Evolutionary conservation across 2,329 filamentous ascomycete genomes (phyloP), one percentile per base, ranked within the genome.

Genomic region (Diplodia mutila): DNA sequence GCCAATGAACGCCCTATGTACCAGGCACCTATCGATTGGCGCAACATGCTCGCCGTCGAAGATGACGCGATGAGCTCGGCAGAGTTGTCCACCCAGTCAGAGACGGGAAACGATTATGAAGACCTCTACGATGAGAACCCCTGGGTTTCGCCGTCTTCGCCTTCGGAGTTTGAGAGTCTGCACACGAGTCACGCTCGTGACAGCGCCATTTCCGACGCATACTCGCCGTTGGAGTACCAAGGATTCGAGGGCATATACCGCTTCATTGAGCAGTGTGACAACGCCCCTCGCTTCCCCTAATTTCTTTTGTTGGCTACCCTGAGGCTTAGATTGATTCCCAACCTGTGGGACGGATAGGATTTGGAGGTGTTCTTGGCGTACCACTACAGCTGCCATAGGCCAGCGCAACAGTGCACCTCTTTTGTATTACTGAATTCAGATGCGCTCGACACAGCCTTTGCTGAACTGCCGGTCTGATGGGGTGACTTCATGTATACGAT

Each of bases 161-260:
- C 81, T 2, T 87, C 85, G 1, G 86, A 81, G 0, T 89, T 86
- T 71, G 87, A 86, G 8, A 88, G 85, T 65, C 76, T 89, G 25
- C 83, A 85, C 57, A 82, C 84, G 23, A 87, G 85, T 70, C 84
- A 87, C 75, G 82, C 74, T 16, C 82, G 83, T 55, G 71, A 75
- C 25, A 74, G 66, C 18, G 57, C 37, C 8, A 42, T 37, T 27
- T 68, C 67, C 4, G 73, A 77, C 39, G 59, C 73, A 66, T 70
- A 79, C 34, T 79, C 77, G 29, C 82, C 83, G 3, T 81, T 88
- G 14, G 86, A 86, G 63, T 89, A 88, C 70, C 87, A 89, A 69
- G 86, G 87, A 5, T 78, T 88, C 16, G 86, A 90, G 73, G 89
- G 88, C 3, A 90, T 91, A 39, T 88, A 89, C 72, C 82, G 83